Evolutionary conservation across 2,329 filamentous ascomycete species (phyloP), one percentile per base, ranked within the genome.

Genomic region (Arachnomyces sp.): DNA sequence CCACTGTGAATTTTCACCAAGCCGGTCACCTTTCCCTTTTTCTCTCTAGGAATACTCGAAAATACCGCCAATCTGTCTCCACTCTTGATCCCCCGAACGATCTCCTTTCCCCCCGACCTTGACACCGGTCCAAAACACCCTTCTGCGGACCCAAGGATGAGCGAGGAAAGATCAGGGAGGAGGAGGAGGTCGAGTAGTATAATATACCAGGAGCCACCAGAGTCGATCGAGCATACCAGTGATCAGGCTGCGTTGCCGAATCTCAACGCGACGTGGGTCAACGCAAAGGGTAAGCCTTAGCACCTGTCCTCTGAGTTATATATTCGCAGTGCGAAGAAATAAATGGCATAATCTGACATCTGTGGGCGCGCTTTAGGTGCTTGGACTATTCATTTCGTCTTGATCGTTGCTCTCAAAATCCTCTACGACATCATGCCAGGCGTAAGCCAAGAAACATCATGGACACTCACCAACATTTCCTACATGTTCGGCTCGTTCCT

Each of bases 401-500:
- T 95, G 57, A 98, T 98, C 62, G 72, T 84, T 44, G 79, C 80
- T 57, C 79, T 95, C 61, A 98, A 98, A 71, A 90, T 98, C 60
- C 78, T 98, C 57, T 98, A 90, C 73, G 88, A 95, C 66, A 90
- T 95, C 58, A 84, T 98, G 47, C 92, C 92, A 13, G 88, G 89
- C 52, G 85, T 96, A 54, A 94, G 90, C 28, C 92, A 96, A 68
- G 92, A 98, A 69, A 94, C 88, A 31, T 96, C 90, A 46, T 98
- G 92, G 92, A 98, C 92, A 8, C 73, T 98, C 52, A 95, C 89
- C 65, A 98, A 98, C 68, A 94, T 96, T 65, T 88, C 88, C 38
- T 98, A 98, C 75, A 96, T 96, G 89, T 85, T 92, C 58, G 89
- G 88, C 57, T 95, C 90, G 31, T 98, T 96, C 66, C 79, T 98